These are phyloP conservation scores for Suillus brevipes DNA, from an alignment of 768 basidiomycete genomes.

Conservation along the genomic window DNA sequence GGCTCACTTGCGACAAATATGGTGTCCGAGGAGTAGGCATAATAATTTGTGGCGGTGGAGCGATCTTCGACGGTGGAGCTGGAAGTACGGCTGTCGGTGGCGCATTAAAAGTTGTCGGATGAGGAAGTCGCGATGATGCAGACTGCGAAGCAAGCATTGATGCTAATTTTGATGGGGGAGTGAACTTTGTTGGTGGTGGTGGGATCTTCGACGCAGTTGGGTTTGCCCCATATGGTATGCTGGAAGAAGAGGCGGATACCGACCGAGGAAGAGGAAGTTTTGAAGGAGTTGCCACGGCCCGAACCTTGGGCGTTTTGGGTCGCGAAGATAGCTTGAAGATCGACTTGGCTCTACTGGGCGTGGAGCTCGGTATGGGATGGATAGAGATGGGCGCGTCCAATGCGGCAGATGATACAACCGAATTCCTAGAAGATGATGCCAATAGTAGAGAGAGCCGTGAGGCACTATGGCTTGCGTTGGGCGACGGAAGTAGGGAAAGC, in stretches of 20 bases:
- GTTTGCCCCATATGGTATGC: neutral
- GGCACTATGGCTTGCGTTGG: conserved; percentile 5
- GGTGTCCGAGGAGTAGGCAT: conserved; percentile 9
- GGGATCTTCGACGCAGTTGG: conserved; percentile 21
- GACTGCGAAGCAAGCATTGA: conserved; percentile 29
- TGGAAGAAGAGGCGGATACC: conserved; percentile 10
- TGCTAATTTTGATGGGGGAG: conserved; percentile 31
- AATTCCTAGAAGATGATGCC: conserved; percentile 28
- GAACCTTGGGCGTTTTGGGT: conserved; percentile 24
- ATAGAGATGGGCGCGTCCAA: conserved; percentile 18
- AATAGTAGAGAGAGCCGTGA: conserved; percentile 27
- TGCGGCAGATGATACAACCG: conserved; percentile 25
- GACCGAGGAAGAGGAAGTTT: conserved; percentile 18
- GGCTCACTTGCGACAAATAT: conserved; percentile 3
- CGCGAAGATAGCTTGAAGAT: conserved; percentile 31
- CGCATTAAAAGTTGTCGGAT: neutral
- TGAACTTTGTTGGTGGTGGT: conserved; percentile 26
- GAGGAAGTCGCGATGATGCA: conserved; percentile 10
- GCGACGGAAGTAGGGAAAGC: conserved; percentile 14
- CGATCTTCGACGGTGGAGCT: conserved; percentile 17
- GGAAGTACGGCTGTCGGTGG: conserved; percentile 25
- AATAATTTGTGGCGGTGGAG: conserved; percentile 10
- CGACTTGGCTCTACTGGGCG: conserved; percentile 25
- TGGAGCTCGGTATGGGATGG: conserved; percentile 4
- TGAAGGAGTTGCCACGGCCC: conserved; percentile 9